Base-by-base conservation (phyloP, 2,329 filamentous ascomycete species). In the Calonectria hongkongensis region DNA sequence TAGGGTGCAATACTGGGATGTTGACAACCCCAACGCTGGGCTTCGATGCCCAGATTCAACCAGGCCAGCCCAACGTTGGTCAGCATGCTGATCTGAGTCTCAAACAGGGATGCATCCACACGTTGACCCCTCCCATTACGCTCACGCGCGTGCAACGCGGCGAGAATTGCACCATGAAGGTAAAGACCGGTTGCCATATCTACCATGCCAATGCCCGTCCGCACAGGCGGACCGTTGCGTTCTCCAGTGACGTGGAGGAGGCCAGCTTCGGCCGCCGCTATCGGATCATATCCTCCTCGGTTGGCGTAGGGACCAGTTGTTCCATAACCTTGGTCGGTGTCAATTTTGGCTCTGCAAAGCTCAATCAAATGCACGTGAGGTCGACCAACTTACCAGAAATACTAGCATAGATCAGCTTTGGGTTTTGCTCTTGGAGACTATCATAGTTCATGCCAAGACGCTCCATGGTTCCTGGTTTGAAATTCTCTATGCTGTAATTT, bases 1-100 rank as follows among this genome's bases (percentile, higher is more conserved):
- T 88, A 89, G 1, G 86, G 87, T 13, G 86, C 86, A 39, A 88
- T 85, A 43, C 82, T 86, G 1, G 87, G 86, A 79, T 88, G 87
- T 27, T 81, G 84, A 7, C 85, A 86, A 4, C 87, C 86, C 81
- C 84, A 87, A 12, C 86, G 82, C 66, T 85, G 76, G 0, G 84
- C 84, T 72, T 87, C 83, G 4, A 84, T 79, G 0, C 82, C 83
- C 39, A 84, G 3, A 80, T 85, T 85, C 47, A 85, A 73, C 72
- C 83, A 83, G 10, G 84, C 71, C 8, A 82, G 79, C n/a, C 56
- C 86, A 2, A 88, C 82, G 60, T 87, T 87, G 30, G 82, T 84
- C 8, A 87, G 76, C 16, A 87, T 70, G 5, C 82, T 83, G 9
- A 88, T 77, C 63, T 85, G 83, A 1, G 83, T 86, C 74, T 88